phyloP scores from a whole-genome alignment of 345 rosid species.

The Hypericum androsaemum region DNA sequence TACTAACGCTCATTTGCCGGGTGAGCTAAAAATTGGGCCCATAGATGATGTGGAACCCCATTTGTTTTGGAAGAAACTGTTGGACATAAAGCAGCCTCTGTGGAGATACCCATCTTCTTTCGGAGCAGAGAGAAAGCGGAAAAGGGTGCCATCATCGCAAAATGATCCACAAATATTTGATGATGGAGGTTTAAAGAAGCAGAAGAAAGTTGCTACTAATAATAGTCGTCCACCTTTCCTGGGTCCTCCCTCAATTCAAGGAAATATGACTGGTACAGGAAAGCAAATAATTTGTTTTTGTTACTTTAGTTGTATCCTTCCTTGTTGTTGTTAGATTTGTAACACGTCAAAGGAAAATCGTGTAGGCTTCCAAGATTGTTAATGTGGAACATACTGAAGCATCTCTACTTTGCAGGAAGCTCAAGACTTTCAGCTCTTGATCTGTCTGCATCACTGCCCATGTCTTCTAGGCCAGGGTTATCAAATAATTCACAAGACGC shows the following conservation, averaged over 20 bases:
- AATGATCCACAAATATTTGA: conserved; percentile 19
- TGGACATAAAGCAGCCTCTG: conserved; percentile 45
- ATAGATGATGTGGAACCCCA: conserved; percentile 46
- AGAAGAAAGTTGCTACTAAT: conserved; percentile 33
- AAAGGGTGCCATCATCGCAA: conserved; percentile 41
- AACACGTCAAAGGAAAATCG: not conserved
- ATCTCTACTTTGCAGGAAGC: conserved; percentile 34
- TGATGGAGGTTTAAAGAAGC: conserved; percentile 41
- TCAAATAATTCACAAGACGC: conserved; percentile 12
- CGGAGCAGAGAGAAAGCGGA: conserved; percentile 48
- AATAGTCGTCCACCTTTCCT: conserved; percentile 18
- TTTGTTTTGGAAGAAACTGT: conserved; percentile 60
- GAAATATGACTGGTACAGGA: conserved; percentile 17
- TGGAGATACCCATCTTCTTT: conserved; percentile 59
- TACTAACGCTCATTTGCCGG: conserved; percentile 37
- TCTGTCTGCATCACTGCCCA: conserved; percentile 18
- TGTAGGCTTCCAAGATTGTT: not conserved
- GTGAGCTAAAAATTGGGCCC: conserved; percentile 44
- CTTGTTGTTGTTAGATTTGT: not conserved
- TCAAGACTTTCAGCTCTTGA: conserved; percentile 18
- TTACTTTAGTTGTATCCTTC: conserved; percentile 9
- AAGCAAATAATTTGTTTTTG: conserved; percentile 30
- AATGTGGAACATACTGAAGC: not conserved
- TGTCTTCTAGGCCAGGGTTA: conserved; percentile 13
- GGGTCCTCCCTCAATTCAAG: conserved; percentile 19